A percentile compares a stretch with the other conserved stretches of the same genome.
These are phyloP conservation scores for Arctium minus DNA, from an alignment of 129 eudicot species.

Conservation along the genomic window DNA sequence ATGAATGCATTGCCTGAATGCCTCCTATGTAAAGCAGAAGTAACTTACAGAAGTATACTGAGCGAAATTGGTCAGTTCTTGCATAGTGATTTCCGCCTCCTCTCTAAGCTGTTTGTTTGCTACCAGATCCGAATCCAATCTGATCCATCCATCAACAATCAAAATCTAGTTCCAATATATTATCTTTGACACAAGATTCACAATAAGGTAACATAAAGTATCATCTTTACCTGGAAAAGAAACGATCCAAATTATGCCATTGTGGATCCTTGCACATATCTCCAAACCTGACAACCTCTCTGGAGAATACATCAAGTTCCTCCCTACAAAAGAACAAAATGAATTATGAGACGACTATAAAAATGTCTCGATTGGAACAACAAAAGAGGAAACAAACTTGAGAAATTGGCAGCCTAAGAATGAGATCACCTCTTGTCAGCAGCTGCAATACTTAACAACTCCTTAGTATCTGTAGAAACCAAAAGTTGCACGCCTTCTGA, in stretches of 20 bases:
- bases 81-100: slow-evolving; percentile 76
- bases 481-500: slow-evolving; percentile 79
- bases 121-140: slow-evolving; percentile 63
- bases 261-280: slow-evolving; percentile 91
- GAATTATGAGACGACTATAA: background rate
- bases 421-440: slow-evolving; percentile 76
- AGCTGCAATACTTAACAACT: slow-evolving; percentile 78
- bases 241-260: slow-evolving; percentile 88
- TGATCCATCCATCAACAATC: slow-evolving; percentile 36
- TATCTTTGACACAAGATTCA: background rate
- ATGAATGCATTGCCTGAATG: background rate
- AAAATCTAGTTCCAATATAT: slow-evolving; percentile 9
- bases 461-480: slow-evolving; percentile 83
- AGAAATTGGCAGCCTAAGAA: background rate
- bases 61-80: slow-evolving; percentile 68
- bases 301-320: slow-evolving; percentile 77
- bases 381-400: background rate
- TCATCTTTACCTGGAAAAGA: slow-evolving; percentile 60
- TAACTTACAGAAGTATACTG: slow-evolving; percentile 88
- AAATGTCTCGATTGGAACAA: background rate
- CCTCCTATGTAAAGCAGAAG: background rate
- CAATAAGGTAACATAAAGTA: slow-evolving; percentile 4
- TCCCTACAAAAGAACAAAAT: slow-evolving; percentile 44
- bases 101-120: slow-evolving; percentile 50
- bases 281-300: slow-evolving; percentile 94